Evolutionary conservation across 108 stramenopile genomes (phyloP).

Genomic region (Nannochloropsis gaditana): DNA sequence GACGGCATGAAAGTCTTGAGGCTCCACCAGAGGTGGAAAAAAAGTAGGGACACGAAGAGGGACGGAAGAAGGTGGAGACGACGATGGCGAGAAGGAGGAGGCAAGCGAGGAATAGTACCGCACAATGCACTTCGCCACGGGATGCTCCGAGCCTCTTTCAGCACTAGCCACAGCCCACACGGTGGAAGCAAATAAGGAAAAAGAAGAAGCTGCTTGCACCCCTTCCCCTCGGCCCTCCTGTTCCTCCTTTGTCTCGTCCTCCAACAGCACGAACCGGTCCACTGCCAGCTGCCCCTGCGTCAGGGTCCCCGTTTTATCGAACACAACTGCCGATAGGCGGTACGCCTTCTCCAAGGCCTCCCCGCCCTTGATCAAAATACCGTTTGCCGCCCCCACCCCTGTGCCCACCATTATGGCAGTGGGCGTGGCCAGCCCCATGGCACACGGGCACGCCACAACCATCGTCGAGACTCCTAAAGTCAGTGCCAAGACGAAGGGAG

Average conservation of each 20-base stretch:
- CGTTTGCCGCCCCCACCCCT: conserved; percentile 83
- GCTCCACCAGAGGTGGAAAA: not conserved
- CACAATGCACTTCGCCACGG: conserved; percentile 25
- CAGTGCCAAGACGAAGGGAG: conserved; percentile 63
- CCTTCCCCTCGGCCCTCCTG: not conserved
- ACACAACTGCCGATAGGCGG: conserved; percentile 70
- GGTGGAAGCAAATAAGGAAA: not conserved
- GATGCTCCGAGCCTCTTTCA: conserved; percentile 33
- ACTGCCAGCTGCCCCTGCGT: conserved; percentile 67
- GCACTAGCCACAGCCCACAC: conserved; percentile 30
- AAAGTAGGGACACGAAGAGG: not conserved
- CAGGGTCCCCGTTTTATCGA: conserved; percentile 99
- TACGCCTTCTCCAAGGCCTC: conserved; percentile 77
- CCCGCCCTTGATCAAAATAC: conserved; percentile 95
- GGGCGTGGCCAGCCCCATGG: conserved; percentile 92
- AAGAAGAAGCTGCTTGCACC: not conserved
- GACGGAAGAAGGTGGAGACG: not conserved
- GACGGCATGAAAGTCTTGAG: not conserved
- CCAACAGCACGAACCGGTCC: conserved; percentile 40
- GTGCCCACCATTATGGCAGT: conserved; percentile 95
- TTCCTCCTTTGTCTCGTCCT: not conserved
- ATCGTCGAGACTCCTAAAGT: conserved; percentile 45
- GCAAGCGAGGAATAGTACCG: not conserved
- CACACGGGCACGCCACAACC: conserved; percentile 91
- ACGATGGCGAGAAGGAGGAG: not conserved